Evolutionary conservation across 2,329 filamentous ascomycete species (phyloP), one percentile per base, ranked within the genome.

Genomic region (Pseudovirgaria hyperparasitica): DNA sequence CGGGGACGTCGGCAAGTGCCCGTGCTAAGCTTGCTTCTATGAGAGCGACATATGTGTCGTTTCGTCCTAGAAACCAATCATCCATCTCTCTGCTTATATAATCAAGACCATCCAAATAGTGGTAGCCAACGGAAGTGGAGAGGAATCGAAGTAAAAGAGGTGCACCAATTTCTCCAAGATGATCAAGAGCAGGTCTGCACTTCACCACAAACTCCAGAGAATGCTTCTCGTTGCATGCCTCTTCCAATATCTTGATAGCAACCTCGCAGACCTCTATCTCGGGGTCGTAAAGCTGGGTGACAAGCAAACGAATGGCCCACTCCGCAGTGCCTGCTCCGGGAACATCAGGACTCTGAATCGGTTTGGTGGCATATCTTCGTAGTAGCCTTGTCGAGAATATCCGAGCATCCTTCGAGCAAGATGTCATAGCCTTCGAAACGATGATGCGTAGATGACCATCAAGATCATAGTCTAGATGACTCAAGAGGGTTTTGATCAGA

Each of bases 31-130:
- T 92, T n/a, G 92, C 90, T 54, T 98, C 90, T 21, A 98, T 87
- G 21, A 96, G 70, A 19, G 75, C 71, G 26, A 98, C 90, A 40
- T 98, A 98, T n/a, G 76, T 78, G 50, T 98, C 87, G 47, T 98
- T 98, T 23, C 90, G 76, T 9, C 90, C 90, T 11, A 98, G 65
- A 48, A 96, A 98, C 90, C 90, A 98, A 56, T 98, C 92, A 41
- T 98, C 90, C 90, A 98, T 98, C 52, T 98, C 92, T 48, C 92
- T 90, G 35, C 86, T 94, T 53, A 98, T 98, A 50, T 98, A 98
- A 58, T 98, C 92, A 22, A 98, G 64, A 0, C 86, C 90, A 47
- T 96, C 85, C 5, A 98, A 67, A 53, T 98, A 98, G 53, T 96
- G 86, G 47, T 98, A 98, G 26, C 90, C 90, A 31, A 94, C 87